Conservation (phyloP, 345 rosid species). For the Corymbia maculata region DNA sequence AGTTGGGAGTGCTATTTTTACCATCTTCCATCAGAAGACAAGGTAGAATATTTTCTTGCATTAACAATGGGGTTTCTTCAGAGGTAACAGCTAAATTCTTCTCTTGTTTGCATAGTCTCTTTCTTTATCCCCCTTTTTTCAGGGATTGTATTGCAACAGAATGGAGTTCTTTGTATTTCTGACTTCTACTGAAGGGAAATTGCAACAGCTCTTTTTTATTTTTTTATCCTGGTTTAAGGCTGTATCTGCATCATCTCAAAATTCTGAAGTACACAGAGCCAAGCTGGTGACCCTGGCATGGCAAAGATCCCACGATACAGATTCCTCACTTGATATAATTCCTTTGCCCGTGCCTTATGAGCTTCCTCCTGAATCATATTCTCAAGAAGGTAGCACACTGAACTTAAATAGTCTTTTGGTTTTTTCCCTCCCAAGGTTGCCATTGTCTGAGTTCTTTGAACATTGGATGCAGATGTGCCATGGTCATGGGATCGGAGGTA, state of each 20-base stretch:
- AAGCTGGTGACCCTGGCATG: conserved; percentile 60
- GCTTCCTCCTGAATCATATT: conserved; percentile 68
- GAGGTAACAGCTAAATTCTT: conserved; percentile 18
- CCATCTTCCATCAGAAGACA: conserved; percentile 22
- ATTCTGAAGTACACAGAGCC: conserved; percentile 15
- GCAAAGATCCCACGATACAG: conserved; percentile 27
- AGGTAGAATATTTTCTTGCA: conserved; percentile 53
- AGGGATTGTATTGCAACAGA: neutral
- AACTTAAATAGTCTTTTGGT: neutral
- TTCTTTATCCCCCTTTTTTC: neutral
- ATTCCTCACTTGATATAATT: conserved; percentile 32
- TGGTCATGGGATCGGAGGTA: conserved; percentile 94
- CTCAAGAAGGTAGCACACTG: conserved; percentile 45
- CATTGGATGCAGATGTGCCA: conserved; percentile 53
- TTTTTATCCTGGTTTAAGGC: conserved; percentile 3
- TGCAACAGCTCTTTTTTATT: neutral
- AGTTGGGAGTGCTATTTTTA: conserved; percentile 86
- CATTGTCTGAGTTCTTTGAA: neutral
- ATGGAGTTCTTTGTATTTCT: neutral
- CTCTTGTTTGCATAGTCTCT: neutral
- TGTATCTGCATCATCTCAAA: neutral
- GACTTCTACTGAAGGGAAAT: neutral
- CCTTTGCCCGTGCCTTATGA: conserved; percentile 70
- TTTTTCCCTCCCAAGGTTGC: neutral
- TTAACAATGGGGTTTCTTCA: conserved; percentile 7